phyloP scores from a whole-genome alignment of 192 early-diverging fungal genomes.

The Backusella psychrophila region DNA sequence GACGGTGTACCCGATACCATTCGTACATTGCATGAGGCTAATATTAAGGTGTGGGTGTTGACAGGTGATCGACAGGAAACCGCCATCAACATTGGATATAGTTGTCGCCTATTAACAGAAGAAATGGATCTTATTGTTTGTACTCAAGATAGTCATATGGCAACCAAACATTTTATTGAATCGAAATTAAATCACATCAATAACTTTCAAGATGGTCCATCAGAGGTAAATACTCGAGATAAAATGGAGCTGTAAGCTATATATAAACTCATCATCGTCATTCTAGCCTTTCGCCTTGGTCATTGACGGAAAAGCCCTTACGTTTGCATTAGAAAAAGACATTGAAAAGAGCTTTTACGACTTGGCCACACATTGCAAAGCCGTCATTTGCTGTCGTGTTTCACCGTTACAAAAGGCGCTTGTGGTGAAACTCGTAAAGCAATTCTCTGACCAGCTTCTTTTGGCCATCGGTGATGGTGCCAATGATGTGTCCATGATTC shows the following conservation, averaged over 20 bases:
- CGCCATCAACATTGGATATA: slow-evolving; percentile 96
- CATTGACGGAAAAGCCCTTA: slow-evolving; percentile 89
- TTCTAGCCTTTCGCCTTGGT: slow-evolving; percentile 71
- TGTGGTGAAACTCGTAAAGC: slow-evolving; percentile 93
- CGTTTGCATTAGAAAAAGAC: slow-evolving; percentile 86
- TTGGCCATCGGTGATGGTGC: slow-evolving; percentile 97
- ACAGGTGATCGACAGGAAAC: slow-evolving; percentile 97
- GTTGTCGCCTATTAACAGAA: slow-evolving; percentile 87
- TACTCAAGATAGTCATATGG: slow-evolving; percentile 82
- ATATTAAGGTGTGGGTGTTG: slow-evolving; percentile 92
- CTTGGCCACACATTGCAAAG: slow-evolving; percentile 86
- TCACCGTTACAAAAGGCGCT: slow-evolving; percentile 94
- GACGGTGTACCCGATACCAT: slow-evolving; percentile 96
- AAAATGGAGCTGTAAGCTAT: too few species aligned
- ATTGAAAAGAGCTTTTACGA: slow-evolving; percentile 75
- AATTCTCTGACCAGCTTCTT: slow-evolving; percentile 76
- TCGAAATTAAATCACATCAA: slow-evolving; percentile 69
- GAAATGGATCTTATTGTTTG: slow-evolving; percentile 90
- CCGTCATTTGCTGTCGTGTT: slow-evolving; percentile 95
- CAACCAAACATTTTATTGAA: slow-evolving; percentile 82
- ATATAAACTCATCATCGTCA: neutral
- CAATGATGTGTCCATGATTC: slow-evolving; percentile 97
- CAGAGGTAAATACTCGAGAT: neutral
- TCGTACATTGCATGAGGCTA: slow-evolving; percentile 83
- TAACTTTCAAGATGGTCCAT: neutral